Evolutionary conservation across 306 rosid species (phyloP).

Genomic region (Castanopsis chinensis): DNA sequence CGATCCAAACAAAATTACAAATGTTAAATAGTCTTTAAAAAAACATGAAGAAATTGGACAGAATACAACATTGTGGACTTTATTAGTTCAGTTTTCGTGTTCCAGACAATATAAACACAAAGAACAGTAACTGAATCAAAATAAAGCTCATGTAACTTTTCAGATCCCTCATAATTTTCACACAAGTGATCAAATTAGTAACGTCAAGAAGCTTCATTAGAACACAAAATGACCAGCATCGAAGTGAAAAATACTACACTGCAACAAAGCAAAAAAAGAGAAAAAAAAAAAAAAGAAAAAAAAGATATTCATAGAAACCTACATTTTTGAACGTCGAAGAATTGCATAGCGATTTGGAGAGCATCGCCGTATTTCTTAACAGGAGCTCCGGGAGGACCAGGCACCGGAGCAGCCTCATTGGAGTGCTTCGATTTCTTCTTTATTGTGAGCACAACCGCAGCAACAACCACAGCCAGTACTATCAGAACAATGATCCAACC

Average conservation of each 20-base stretch:
- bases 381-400: constrained; percentile 80
- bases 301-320: neutral
- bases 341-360: constrained; percentile 68
- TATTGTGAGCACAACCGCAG: constrained; percentile 44
- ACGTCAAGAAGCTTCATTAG: no score
- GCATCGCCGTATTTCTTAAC: constrained; percentile 64
- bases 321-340: constrained; percentile 93
- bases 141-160: neutral
- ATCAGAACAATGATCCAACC: constrained; percentile 68
- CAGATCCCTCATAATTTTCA: neutral
- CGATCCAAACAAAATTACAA: neutral
- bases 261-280: neutral
- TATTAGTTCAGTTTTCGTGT: neutral
- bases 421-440: constrained; percentile 49
- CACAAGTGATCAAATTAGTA: neutral
- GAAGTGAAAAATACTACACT: neutral
- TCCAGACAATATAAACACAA: neutral
- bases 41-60: neutral
- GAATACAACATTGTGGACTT: neutral
- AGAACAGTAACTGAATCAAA: neutral
- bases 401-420: constrained; percentile 53
- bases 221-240: neutral
- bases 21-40: neutral
- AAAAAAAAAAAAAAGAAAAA: neutral
- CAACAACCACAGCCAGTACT: constrained; percentile 56